Evolutionary conservation across 345 rosid genomes (phyloP), one percentile per base, ranked within the genome.

Genomic region (Eucalyptus dawsonii): DNA sequence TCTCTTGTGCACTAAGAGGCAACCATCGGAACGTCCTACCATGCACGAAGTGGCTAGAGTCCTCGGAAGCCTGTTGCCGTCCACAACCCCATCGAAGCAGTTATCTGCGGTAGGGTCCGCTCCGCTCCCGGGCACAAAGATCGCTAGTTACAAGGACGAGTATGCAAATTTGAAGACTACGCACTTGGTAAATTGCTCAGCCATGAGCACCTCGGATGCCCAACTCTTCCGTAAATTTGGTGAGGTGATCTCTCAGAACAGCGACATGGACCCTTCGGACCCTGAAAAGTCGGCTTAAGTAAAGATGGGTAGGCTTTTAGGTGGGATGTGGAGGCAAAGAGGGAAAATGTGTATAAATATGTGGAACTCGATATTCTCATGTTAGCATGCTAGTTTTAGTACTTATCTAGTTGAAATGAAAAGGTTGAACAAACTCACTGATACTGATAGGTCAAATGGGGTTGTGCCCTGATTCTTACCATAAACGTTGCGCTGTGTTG

Each of bases 141-240:
- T 91, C 22, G 89, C 95, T 24, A 95, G 95, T 93, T 96, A 97
- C 91, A 94, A 90, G 87, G 98, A 98, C 47, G 98, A 97, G 93
- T 95, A 97, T 88, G 96, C 99, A 65, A 95, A 96, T 92, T 95
- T 98, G 62, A 98, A 95, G 93, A 90, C 97, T 80, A 96, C 99
- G 21, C 97, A 96, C 89, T 53, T 95, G 92, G 93, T 97, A 31
- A 95, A 95, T 50, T 97, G 95, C 87, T 95, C 99, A n/a, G 94
- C 99, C 6, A 96, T 96, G 96, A 96, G 99, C 94, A 95, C 99
- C 54, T 95, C 99, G 11, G 99, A 98, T 90, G 99, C 98, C 8
- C 97, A 98, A 86, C 98, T 97, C 86, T 97, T 98, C 92, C 95
- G 94, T 14, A 96, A 96, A 80, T 97, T 98, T 56, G 99, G 98